These are phyloP conservation scores for Yamadazyma laniorum DNA, from an alignment of 805 yeast species.

Conservation along the genomic window DNA sequence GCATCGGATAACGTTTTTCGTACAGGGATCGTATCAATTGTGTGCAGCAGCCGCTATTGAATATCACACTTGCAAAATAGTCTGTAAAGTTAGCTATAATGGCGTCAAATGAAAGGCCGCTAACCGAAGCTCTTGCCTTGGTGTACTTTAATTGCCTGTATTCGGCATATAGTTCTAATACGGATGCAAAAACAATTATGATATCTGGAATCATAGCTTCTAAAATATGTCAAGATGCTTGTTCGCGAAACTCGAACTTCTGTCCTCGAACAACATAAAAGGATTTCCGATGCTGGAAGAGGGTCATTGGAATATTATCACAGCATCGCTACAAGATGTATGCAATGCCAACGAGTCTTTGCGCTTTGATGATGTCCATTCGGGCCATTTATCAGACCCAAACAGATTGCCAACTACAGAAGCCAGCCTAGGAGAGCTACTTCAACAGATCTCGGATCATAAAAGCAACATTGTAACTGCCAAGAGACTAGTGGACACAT, in stretches of 20 bases:
- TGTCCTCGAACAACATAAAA: background rate
- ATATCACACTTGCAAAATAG: background rate
- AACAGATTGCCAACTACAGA: conserved; percentile 29
- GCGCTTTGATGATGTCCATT: conserved; percentile 45
- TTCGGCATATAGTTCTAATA: conserved; percentile 6
- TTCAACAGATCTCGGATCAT: conserved; percentile 49
- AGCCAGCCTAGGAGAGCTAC: conserved; percentile 39
- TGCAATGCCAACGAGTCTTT: conserved; percentile 59
- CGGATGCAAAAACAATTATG: background rate
- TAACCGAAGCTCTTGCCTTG: conserved; percentile 27
- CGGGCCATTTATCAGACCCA: conserved; percentile 10
- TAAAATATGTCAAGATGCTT: too few species aligned
- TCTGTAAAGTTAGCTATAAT: conserved; percentile 18
- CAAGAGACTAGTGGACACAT: conserved; percentile 34
- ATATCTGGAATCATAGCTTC: conserved; percentile 5
- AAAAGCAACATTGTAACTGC: conserved; percentile 57
- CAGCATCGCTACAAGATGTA: conserved; percentile 66
- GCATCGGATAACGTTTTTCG: conserved; percentile 7
- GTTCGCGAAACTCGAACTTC: too few species aligned
- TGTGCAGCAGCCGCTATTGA: conserved; percentile 1
- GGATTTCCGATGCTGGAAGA: conserved; percentile 7
- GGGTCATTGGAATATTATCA: conserved; percentile 58
- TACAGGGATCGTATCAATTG: conserved; percentile 2
- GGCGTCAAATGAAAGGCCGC: conserved; percentile 39
- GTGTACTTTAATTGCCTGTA: conserved; percentile 14